Percentiles rank a stretch among this genome's conserved stretches.
Evolutionary conservation across 768 basidiomycete genomes (phyloP).

Genomic region (Lyophyllum atratum): DNA sequence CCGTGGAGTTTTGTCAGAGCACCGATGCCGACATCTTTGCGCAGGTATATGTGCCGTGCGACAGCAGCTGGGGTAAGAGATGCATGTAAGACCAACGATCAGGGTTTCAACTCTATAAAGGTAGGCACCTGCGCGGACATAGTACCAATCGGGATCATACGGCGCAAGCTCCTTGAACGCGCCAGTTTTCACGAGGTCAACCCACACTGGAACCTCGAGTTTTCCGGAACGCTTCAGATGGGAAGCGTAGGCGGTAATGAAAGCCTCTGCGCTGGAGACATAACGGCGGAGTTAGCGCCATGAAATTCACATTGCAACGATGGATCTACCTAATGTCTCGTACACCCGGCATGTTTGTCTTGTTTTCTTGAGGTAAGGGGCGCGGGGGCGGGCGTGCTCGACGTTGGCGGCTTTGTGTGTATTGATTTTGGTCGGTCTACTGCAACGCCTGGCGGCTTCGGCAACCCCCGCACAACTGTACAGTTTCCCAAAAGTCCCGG

Average conservation of each 20-base stretch:
- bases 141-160: constrained; percentile 99
- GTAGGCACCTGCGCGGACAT: constrained; percentile 91
- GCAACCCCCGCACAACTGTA: constrained; percentile 43
- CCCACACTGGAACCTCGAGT: constrained; percentile 98
- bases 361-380: constrained; percentile 49
- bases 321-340: constrained; percentile 70
- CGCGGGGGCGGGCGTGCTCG: constrained; percentile 46
- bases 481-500: constrained; percentile 27
- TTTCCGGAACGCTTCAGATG: constrained; percentile 98
- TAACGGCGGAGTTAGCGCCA: constrained; percentile 22
- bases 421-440: constrained; percentile 32
- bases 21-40: constrained; percentile 94
- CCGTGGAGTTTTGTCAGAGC: constrained; percentile 96
- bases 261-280: constrained; percentile 78
- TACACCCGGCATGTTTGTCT: constrained; percentile 76
- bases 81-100: not conserved
- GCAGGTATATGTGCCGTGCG: constrained; percentile 99
- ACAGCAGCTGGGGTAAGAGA: constrained; percentile 67
- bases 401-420: constrained; percentile 52
- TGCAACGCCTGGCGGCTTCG: constrained; percentile 36
- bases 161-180: constrained; percentile 97
- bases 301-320: not conserved
- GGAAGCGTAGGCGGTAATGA: constrained; percentile 92
- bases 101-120: not conserved
- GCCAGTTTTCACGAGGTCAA: constrained; percentile 98